Evolutionary conservation across 2,329 filamentous ascomycete species (phyloP), one percentile per base, ranked within the genome.

Genomic region (Stagonosporopsis cucurbitacearum): DNA sequence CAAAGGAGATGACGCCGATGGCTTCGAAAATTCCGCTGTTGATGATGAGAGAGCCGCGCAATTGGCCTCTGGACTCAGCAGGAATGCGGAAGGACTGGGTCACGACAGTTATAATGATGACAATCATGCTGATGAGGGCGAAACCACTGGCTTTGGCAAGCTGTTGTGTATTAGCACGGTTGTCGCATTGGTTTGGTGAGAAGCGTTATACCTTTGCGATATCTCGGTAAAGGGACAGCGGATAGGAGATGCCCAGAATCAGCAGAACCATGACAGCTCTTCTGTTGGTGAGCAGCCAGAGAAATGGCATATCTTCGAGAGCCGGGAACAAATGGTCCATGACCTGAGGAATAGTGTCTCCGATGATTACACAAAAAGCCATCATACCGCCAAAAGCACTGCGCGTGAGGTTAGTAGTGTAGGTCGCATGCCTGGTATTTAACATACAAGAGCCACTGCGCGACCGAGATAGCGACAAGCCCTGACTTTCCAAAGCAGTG

Each of bases 351-450:
- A 99, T 97, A 0, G 91, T 93, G 75, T 99, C 95, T 57, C 95
- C 95, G 9, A 99, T 90, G 69, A 99, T 97, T 69, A 99, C 92
- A 64, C 93, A 95, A 76, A 98, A 99, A 13, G 95, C 95, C 52
- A 99, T 87, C 95, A 99, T 99, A 62, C 95, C 95, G 53, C 95
- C 95, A 80, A 98, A 99, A 2, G 95, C 95, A 82, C 80, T 82
- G 59, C 35, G 59, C 35, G 23, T 13, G 32, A 17, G 28, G 63
- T 75, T 59, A 75, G 67, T 49, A 56, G 28, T 25, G 22, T 47
- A 4, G 25, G n/a, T 32, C 8, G 8, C 7, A 2, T n/a, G 13
- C 6, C 6, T 15, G 17, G 2, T n/a, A 13, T 32, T 44, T 12
- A 35, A 73, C 80, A 62, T 75, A 82, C 80, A 99, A 99, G 25